These are phyloP conservation scores for Hibiscus syriacus DNA, from an alignment of 345 rosid genomes.

Conservation along the genomic window DNA sequence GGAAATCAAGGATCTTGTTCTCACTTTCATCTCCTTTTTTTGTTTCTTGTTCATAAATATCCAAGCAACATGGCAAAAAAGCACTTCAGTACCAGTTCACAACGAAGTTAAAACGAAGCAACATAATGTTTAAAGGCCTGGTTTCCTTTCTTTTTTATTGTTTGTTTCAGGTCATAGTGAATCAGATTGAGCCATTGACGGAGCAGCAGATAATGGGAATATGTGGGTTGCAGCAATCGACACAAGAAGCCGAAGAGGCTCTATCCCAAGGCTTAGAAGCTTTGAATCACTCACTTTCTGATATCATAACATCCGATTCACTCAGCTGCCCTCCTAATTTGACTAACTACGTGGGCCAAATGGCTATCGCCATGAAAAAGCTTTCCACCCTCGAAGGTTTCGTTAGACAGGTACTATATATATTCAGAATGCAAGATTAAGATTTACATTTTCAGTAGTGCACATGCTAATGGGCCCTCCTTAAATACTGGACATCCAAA, in stretches of 20 bases:
- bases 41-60: constrained; percentile 17
- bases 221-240: constrained; percentile 82
- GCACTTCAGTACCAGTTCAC: background rate
- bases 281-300: constrained; percentile 78
- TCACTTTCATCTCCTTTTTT: background rate
- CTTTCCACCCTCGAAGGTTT: constrained; percentile 84
- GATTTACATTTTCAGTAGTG: background rate
- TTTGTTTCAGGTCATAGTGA: constrained; percentile 44
- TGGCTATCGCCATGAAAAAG: constrained; percentile 93
- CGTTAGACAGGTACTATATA: constrained; percentile 77
- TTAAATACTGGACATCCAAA: background rate
- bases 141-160: background rate
- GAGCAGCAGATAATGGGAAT: constrained; percentile 89
- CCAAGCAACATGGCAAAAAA: background rate
- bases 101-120: background rate
- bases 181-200: constrained; percentile 74
- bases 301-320: constrained; percentile 80
- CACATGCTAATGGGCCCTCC: constrained; percentile 2
- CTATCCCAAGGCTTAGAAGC: constrained; percentile 86
- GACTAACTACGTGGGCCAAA: constrained; percentile 92
- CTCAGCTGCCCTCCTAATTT: constrained; percentile 68
- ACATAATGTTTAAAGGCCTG: too few relatives aligned
- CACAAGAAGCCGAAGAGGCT: constrained; percentile 90
- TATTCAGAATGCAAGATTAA: background rate
- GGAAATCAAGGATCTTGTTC: constrained; percentile 13